Conservation (phyloP, 169 alveolate species). For the Sarcocystis neurona region DNA sequence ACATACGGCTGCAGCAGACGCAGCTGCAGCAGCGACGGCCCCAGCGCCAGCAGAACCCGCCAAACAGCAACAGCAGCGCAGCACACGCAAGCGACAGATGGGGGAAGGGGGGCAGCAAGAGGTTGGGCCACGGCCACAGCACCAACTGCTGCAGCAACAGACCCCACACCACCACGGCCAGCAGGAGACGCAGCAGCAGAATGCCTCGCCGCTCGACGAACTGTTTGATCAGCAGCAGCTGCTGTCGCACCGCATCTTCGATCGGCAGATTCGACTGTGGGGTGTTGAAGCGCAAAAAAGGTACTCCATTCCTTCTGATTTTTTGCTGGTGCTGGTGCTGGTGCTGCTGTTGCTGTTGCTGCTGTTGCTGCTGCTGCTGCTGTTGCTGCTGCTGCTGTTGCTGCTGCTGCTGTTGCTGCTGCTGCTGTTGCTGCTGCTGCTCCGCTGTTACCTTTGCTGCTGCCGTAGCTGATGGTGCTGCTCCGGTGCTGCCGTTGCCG, state of each 20-base stretch:
- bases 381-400: neutral
- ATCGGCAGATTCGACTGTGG: slow-evolving; percentile 74
- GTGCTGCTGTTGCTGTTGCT: neutral
- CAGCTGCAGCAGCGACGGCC: no score
- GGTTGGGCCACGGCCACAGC: no score
- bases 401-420: neutral
- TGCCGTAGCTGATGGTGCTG: neutral
- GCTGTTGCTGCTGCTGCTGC: neutral
- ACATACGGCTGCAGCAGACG: no score
- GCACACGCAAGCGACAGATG: no score
- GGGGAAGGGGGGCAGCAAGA: no score
- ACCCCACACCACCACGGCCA: no score
- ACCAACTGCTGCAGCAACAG: no score
- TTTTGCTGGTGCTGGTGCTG: neutral
- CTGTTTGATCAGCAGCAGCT: neutral
- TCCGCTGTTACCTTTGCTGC: neutral
- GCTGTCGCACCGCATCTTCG: slow-evolving; percentile 45
- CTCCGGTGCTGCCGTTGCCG: neutral
- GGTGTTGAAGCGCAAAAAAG: slow-evolving; percentile 69
- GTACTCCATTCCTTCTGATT: slow-evolving; percentile 26
- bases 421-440: neutral
- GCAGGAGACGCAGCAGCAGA: no score
- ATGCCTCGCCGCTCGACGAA: neutral
- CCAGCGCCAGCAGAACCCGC: no score
- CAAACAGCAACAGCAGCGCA: no score